phyloP scores from a whole-genome alignment of 2,329 filamentous ascomycete genomes.

The Pestalotiopsis sp. region DNA sequence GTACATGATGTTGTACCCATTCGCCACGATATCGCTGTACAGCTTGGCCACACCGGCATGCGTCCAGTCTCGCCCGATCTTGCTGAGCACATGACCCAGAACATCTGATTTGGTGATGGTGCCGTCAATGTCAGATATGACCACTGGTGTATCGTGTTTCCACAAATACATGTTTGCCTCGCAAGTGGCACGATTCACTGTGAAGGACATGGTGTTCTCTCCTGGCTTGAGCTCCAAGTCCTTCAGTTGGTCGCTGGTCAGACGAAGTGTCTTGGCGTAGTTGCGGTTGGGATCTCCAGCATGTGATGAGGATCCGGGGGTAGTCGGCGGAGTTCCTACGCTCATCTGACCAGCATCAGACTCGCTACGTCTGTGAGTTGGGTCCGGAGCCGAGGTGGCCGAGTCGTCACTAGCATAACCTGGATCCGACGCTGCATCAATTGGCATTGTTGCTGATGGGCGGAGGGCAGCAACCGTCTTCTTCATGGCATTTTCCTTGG shows the following conservation, averaged over 20 bases:
- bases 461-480: slow-evolving; percentile 55
- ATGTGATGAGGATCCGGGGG: slow-evolving; percentile 59
- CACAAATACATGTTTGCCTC: slow-evolving; percentile 92
- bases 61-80: slow-evolving; percentile 98
- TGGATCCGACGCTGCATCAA: slow-evolving; percentile 88
- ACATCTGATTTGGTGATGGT: slow-evolving; percentile 99
- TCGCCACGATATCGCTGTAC: slow-evolving; percentile 91
- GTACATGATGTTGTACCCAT: slow-evolving; percentile 99
- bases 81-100: slow-evolving; percentile 90
- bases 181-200: slow-evolving; percentile 92
- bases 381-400: slow-evolving; percentile 49
- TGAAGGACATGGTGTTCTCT: slow-evolving; percentile 94
- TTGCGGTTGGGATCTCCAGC: slow-evolving; percentile 76
- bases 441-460: slow-evolving; percentile 49
- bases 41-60: slow-evolving; percentile 95
- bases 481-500: slow-evolving; percentile 85
- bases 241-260: slow-evolving; percentile 96
- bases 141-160: slow-evolving; percentile 87
- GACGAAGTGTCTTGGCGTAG: slow-evolving; percentile 92
- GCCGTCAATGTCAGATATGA: slow-evolving; percentile 98
- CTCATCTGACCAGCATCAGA: slow-evolving; percentile 62
- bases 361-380: slow-evolving; percentile 65
- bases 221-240: slow-evolving; percentile 79
- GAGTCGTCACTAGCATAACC: slow-evolving; percentile 92
- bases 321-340: slow-evolving; percentile 69